These are phyloP conservation scores for Coffea eugenioides DNA, from an alignment of 257 asterid species.

Conservation along the genomic window DNA sequence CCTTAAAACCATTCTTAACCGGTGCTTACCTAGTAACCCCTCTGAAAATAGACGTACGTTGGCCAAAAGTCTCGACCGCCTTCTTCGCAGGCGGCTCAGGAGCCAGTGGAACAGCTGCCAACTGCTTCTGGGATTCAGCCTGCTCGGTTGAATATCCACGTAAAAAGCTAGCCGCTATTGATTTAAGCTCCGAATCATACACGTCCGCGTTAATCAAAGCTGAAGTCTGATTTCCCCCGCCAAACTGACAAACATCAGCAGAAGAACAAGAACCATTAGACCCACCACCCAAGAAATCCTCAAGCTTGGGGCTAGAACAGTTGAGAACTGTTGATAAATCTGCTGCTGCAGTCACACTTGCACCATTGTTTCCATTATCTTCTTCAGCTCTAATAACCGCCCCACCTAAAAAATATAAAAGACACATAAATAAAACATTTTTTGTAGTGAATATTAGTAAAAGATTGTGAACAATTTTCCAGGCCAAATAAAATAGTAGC, in stretches of 20 bases:
- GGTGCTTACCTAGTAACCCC: slow-evolving; percentile 65
- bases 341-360: slow-evolving; percentile 2
- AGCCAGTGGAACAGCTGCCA: slow-evolving; percentile 25
- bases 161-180: slow-evolving; percentile 54
- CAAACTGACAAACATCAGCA: slow-evolving; percentile 26
- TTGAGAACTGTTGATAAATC: slow-evolving; percentile 9
- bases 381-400: slow-evolving; percentile 24
- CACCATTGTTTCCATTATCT: slow-evolving; percentile 22
- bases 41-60: slow-evolving; percentile 76
- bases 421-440: not conserved
- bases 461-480: not conserved
- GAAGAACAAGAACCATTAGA: slow-evolving; percentile 20
- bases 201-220: slow-evolving; percentile 19
- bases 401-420: slow-evolving; percentile 8
- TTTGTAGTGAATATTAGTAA: not conserved
- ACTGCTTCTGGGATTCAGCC: slow-evolving; percentile 27
- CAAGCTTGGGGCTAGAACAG: slow-evolving; percentile 54
- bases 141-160: slow-evolving; percentile 44
- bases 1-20: not conserved
- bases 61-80: slow-evolving; percentile 66
- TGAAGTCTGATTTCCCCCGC: slow-evolving; percentile 18
- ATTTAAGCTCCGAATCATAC: slow-evolving; percentile 64
- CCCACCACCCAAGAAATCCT: slow-evolving; percentile 59
- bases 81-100: slow-evolving; percentile 53
- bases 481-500: not conserved